Conservation (phyloP, 2,329 filamentous ascomycete species). For the Sphaerulina populicola region DNA sequence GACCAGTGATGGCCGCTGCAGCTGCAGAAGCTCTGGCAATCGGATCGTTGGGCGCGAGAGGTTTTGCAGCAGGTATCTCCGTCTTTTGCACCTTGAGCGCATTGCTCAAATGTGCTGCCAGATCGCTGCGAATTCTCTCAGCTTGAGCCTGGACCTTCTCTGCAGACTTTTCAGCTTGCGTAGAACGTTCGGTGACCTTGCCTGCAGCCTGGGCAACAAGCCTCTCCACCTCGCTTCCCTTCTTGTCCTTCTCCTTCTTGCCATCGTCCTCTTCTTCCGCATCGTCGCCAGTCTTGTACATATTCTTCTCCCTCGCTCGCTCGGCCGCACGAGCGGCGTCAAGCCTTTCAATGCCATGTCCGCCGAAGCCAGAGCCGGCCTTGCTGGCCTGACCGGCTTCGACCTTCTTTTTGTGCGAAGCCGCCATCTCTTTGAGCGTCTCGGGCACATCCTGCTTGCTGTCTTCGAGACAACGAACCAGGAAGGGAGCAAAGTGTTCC, state of each 20-base stretch:
- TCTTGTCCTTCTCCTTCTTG: conserved; percentile 47
- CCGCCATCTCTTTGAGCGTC: conserved; percentile 51
- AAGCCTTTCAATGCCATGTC: conserved; percentile 83
- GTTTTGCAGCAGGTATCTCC: conserved; percentile 45
- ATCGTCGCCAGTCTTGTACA: conserved; percentile 78
- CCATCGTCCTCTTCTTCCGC: conserved; percentile 72
- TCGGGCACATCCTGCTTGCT: conserved; percentile 78
- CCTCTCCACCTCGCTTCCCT: conserved; percentile 43
- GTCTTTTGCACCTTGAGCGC: conserved; percentile 68
- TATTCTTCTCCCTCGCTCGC: conserved; percentile 75
- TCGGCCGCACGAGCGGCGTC: conserved; percentile 86
- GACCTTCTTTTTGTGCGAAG: conserved; percentile 76
- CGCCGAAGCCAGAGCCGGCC: conserved; percentile 75
- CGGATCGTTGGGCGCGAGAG: conserved; percentile 21
- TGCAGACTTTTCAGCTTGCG: conserved; percentile 15
- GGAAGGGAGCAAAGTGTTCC: conserved; percentile 79
- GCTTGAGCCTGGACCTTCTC: conserved; percentile 3
- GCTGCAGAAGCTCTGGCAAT: conserved; percentile 62
- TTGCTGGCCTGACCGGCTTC: conserved; percentile 87
- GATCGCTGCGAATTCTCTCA: conserved; percentile 19
- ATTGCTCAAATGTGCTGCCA: conserved; percentile 48
- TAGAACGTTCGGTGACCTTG: conserved; percentile 33
- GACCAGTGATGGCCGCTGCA: conserved; percentile 81
- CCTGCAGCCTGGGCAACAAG: conserved; percentile 54
- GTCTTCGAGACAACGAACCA: conserved; percentile 85